phyloP scores from a whole-genome alignment of 1,284 basidiomycete species.

The Ganoderma multipileum region DNA sequence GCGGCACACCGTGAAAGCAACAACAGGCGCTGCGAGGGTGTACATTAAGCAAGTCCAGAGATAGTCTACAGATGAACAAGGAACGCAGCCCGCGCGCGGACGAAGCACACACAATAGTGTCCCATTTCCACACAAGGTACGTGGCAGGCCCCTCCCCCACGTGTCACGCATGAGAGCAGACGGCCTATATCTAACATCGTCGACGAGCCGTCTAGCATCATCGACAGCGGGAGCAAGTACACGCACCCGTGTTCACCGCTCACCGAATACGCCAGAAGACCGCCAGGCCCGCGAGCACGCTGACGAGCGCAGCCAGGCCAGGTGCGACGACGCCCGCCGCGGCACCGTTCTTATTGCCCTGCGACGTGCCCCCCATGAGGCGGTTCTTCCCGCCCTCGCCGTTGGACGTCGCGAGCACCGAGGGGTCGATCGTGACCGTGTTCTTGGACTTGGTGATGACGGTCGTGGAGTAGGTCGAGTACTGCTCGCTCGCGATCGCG shows the following conservation, averaged over 20 bases:
- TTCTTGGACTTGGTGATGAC: slow-evolving; percentile 54
- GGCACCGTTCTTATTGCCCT: slow-evolving; percentile 38
- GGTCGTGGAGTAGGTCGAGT: slow-evolving; percentile 65
- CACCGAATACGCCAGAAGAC: slow-evolving; percentile 19
- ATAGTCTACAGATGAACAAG: slow-evolving; percentile 22
- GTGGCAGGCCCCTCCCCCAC: background rate
- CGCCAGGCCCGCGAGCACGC: slow-evolving; percentile 19
- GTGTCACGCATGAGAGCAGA: background rate
- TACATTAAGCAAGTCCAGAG: slow-evolving; percentile 19
- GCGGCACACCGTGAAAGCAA: slow-evolving; percentile 9
- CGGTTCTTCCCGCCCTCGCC: slow-evolving; percentile 40
- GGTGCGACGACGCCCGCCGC: slow-evolving; percentile 22
- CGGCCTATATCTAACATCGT: background rate
- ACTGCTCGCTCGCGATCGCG: slow-evolving; percentile 36
- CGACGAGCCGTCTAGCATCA: background rate
- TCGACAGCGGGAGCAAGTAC: background rate
- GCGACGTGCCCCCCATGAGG: slow-evolving; percentile 39
- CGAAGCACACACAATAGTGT: slow-evolving; percentile 1
- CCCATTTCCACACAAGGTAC: background rate
- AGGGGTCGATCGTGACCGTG: slow-evolving; percentile 40
- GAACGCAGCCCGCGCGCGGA: slow-evolving; percentile 7
- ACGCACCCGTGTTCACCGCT: slow-evolving; percentile 2
- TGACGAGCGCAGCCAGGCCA: slow-evolving; percentile 19
- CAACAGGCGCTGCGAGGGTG: slow-evolving; percentile 14
- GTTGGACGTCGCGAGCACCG: slow-evolving; percentile 42